Conservation (phyloP, 495 filamentous ascomycete species). For the Neurospora cerealis region DNA sequence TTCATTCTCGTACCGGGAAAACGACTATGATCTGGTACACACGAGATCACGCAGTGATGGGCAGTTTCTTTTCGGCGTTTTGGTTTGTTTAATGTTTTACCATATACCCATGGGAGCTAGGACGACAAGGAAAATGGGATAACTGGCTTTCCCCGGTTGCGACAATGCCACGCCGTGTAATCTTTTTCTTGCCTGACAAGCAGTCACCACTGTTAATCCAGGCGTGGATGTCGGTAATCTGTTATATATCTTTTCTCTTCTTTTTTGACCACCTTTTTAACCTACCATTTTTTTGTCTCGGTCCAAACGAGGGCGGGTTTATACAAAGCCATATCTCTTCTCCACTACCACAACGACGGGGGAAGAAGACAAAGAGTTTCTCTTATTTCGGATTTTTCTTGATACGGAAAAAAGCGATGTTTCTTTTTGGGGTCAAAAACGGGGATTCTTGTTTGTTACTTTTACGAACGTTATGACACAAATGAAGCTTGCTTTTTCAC, state of each 20-base stretch:
- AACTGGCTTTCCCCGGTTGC: neutral
- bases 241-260: neutral
- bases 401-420: neutral
- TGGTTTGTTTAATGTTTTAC: neutral
- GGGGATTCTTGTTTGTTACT: constrained; percentile 1
- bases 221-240: neutral
- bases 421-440: neutral
- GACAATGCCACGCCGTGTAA: neutral
- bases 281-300: neutral
- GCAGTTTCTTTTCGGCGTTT: neutral
- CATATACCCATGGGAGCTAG: neutral
- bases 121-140: neutral
- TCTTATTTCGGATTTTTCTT: neutral
- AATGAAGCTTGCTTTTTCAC: neutral
- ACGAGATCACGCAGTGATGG: neutral
- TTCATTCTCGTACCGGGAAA: constrained; percentile 93
- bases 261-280: neutral
- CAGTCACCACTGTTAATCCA: neutral
- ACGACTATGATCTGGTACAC: constrained; percentile 44
- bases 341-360: neutral
- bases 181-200: neutral
- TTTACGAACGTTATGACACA: constrained; percentile 1
- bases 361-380: neutral
- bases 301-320: neutral
- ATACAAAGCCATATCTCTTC: neutral